Evolutionary conservation across 257 asterid species (phyloP).

Genomic region (Verbascum thapsus): DNA sequence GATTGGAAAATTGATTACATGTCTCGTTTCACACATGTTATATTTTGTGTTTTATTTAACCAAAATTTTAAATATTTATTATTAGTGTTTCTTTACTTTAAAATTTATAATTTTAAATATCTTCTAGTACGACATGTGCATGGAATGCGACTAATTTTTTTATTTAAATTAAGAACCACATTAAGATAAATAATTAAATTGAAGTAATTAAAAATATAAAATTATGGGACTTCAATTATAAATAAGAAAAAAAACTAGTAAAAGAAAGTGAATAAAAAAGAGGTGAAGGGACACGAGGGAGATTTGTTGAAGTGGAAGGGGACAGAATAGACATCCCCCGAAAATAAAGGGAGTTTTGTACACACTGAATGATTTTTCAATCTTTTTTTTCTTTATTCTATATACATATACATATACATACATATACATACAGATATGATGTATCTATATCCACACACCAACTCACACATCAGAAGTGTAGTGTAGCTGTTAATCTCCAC

Average conservation of each 20-base stretch:
- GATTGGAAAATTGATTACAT: too few relatives aligned
- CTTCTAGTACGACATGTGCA: too few relatives aligned
- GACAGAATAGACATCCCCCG: slow-evolving; percentile 97
- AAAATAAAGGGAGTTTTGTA: slow-evolving; percentile 75
- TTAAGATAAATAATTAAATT: too few relatives aligned
- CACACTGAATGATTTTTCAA: not conserved
- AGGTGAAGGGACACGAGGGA: slow-evolving; percentile 61
- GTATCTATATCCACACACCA: slow-evolving; percentile 36
- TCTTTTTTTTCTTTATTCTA: not conserved
- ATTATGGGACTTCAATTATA: not conserved
- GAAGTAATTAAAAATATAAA: too few relatives aligned
- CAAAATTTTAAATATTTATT: too few relatives aligned
- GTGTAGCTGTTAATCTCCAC: slow-evolving; percentile 55
- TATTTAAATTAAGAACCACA: too few relatives aligned
- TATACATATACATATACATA: slow-evolving; percentile 35
- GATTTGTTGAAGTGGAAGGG: slow-evolving; percentile 74
- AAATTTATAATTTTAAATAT: too few relatives aligned
- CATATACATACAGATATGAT: slow-evolving; percentile 34
- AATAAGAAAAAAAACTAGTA: not conserved
- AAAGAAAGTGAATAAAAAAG: slow-evolving; percentile 29
- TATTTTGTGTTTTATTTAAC: too few relatives aligned
- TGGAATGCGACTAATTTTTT: too few relatives aligned
- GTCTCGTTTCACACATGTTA: too few relatives aligned
- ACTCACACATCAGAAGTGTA: slow-evolving; percentile 42
- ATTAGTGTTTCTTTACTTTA: too few relatives aligned